phyloP scores from a whole-genome alignment of 2,329 filamentous ascomycete species.

The Dactylellina haptotyla region DNA sequence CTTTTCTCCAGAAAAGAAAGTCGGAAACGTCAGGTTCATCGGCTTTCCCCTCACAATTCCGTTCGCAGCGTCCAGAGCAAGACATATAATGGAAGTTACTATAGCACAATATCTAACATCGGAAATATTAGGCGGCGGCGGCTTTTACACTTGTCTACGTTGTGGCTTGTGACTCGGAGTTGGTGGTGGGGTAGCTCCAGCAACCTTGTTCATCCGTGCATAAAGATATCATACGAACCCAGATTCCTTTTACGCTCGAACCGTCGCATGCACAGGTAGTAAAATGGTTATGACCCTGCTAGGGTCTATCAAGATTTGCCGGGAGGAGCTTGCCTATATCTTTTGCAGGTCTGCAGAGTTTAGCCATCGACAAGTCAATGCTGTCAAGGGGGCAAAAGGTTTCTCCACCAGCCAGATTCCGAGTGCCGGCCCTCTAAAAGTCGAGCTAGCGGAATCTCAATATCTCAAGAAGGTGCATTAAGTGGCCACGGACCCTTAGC shows the following conservation, averaged over 20 bases:
- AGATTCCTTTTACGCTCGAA: not conserved
- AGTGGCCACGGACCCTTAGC: slow-evolving; percentile 39
- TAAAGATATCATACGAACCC: not conserved
- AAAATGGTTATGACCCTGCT: slow-evolving; percentile 4
- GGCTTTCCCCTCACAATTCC: not conserved
- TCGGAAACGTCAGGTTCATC: not conserved
- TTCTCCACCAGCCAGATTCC: slow-evolving; percentile 45
- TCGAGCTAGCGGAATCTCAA: slow-evolving; percentile 27
- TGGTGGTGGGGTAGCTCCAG: slow-evolving; percentile 46
- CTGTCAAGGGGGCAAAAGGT: slow-evolving; percentile 17
- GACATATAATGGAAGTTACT: not conserved
- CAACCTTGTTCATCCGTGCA: slow-evolving; percentile 12
- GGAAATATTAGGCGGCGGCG: not conserved
- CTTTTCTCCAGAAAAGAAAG: too few relatives aligned
- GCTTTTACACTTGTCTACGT: slow-evolving; percentile 1
- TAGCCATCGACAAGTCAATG: slow-evolving; percentile 24
- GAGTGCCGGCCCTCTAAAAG: slow-evolving; percentile 20
- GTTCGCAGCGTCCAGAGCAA: slow-evolving; percentile 2
- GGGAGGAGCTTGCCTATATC: not conserved
- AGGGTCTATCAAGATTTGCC: not conserved
- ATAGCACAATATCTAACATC: not conserved
- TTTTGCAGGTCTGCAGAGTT: slow-evolving; percentile 2
- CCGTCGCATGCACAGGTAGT: not conserved
- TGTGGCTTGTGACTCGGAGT: slow-evolving; percentile 13
- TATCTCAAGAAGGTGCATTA: slow-evolving; percentile 2